A percentile compares a stretch with the other conserved stretches of the same genome.
phyloP scores from a whole-genome alignment of 345 rosid species.

The Salix brachista region DNA sequence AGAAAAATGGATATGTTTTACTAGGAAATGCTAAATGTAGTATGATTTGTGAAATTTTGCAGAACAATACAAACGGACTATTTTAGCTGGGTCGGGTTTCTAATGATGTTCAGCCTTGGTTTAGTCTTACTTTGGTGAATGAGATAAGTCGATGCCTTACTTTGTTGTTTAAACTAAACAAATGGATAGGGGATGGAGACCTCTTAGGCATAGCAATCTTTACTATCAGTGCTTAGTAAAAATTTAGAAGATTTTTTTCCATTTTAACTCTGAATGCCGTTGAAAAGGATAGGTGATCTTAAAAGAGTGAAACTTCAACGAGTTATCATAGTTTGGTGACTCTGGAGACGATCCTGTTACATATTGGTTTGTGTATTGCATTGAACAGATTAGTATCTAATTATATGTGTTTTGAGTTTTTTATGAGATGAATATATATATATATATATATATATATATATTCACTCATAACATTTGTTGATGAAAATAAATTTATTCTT shows the following conservation, averaged over 20 bases:
- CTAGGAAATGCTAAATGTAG: background rate
- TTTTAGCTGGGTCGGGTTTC: background rate
- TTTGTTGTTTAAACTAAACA: background rate
- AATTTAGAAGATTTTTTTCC: background rate
- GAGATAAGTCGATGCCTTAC: background rate
- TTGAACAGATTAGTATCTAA: background rate
- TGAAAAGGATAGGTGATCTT: background rate
- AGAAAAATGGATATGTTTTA: background rate
- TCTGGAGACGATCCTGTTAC: background rate
- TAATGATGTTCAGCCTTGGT: background rate
- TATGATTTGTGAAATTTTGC: background rate
- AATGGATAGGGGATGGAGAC: background rate
- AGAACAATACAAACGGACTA: background rate
- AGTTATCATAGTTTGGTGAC: background rate
- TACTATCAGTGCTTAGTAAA: background rate
- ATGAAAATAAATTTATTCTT: background rate
- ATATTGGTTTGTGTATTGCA: background rate
- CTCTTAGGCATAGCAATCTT: background rate
- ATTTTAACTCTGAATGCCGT: background rate
- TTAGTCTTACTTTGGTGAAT: background rate
- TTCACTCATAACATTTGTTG: background rate
- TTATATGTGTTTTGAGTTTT: background rate
- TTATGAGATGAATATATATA: background rate
- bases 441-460: too few relatives aligned
- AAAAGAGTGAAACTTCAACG: background rate